Conservation (phyloP, 2,329 filamentous ascomycete genomes). For the Apiospora phragmitis region DNA sequence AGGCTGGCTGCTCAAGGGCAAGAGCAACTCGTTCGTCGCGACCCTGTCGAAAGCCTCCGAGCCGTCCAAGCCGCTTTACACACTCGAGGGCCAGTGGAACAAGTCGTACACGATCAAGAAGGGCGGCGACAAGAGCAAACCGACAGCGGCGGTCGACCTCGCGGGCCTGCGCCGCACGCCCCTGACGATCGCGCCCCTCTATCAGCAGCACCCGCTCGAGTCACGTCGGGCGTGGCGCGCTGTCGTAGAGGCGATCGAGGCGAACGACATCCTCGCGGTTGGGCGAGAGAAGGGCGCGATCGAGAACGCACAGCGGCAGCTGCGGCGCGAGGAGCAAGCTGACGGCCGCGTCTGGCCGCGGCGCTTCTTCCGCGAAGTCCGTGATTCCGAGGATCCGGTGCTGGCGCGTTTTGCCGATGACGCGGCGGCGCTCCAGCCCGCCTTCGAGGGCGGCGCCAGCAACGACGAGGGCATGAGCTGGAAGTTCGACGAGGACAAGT, state of each 20-base stretch:
- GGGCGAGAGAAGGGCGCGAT: constrained; percentile 82
- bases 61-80: constrained; percentile 66
- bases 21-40: constrained; percentile 89
- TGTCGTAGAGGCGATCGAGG: constrained; percentile 77
- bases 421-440: neutral
- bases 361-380: constrained; percentile 23
- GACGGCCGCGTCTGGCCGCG: constrained; percentile 23
- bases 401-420: constrained; percentile 19
- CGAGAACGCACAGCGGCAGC: constrained; percentile 74
- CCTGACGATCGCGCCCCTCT: constrained; percentile 69
- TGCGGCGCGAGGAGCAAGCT: constrained; percentile 24
- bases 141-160: constrained; percentile 62
- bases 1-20: constrained; percentile 84
- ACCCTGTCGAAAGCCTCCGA: constrained; percentile 56
- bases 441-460: neutral
- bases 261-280: constrained; percentile 81
- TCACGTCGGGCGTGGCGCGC: constrained; percentile 85
- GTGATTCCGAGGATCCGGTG: constrained; percentile 18
- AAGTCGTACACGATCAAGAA: constrained; percentile 76
- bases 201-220: constrained; percentile 84
- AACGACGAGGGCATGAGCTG: constrained; percentile 20
- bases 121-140: constrained; percentile 38
- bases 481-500: constrained; percentile 28
- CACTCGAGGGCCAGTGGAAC: constrained; percentile 88
- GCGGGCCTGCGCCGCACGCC: constrained; percentile 60